Evolutionary conservation across 176 grass and related monocot genomes (phyloP).

Genomic region (Avena sativa): DNA sequence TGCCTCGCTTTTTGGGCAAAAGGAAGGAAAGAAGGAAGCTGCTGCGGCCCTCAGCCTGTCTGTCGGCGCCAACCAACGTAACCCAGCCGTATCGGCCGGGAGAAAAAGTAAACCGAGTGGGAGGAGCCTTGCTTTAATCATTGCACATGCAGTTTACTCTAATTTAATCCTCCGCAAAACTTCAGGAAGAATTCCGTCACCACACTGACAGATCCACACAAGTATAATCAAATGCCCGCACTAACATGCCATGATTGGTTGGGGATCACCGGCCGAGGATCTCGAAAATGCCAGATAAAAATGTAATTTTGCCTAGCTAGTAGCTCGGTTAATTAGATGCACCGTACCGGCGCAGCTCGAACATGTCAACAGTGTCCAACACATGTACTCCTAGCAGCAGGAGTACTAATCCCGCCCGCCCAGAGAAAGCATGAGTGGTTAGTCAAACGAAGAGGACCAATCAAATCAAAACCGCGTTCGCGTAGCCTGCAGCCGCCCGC

Average conservation of each 20-base stretch:
- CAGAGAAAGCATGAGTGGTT: neutral
- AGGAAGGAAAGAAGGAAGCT: neutral
- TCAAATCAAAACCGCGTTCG: neutral
- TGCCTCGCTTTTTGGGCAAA: conserved; percentile 10
- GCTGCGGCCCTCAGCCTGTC: neutral
- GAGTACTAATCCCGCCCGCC: neutral
- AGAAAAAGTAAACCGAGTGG: neutral
- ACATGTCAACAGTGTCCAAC: conserved; percentile 15
- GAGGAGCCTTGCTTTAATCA: conserved; percentile 19
- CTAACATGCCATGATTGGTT: no score
- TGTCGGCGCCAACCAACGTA: conserved; percentile 55
- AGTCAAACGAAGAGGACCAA: neutral
- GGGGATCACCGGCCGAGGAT: no score
- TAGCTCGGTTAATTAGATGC: no score
- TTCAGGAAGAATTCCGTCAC: neutral
- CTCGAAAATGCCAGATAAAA: no score
- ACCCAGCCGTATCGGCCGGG: neutral
- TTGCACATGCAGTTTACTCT: neutral
- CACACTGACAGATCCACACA: neutral
- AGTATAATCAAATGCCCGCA: no score
- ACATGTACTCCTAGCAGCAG: neutral
- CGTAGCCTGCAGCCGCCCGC: neutral
- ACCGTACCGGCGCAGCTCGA: neutral
- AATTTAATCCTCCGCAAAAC: neutral
- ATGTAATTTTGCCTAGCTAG: no score